Evolutionary conservation across 768 basidiomycete genomes (phyloP).

Genomic region (Hysterangium stoloniferum): DNA sequence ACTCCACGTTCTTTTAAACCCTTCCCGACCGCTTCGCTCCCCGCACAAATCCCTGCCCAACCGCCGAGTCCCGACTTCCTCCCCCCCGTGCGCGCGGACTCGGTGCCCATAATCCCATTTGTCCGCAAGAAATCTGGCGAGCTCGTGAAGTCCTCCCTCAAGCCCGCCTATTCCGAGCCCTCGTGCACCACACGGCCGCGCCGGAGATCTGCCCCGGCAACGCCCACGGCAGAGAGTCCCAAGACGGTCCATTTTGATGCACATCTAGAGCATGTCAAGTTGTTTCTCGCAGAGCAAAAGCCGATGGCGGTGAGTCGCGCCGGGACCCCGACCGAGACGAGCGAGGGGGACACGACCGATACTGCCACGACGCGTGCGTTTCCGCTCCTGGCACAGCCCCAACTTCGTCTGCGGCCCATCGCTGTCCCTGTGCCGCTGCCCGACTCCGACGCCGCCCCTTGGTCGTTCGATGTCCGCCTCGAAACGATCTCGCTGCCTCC

Average conservation of each 20-base stretch:
- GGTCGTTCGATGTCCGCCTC: conserved; percentile 8
- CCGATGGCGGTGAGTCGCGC: conserved; percentile 86
- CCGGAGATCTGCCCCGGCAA: conserved; percentile 66
- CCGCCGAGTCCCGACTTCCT: no score
- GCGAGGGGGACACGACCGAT: conserved; percentile 47
- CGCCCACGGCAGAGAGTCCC: conserved; percentile 50
- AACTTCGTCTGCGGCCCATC: neutral
- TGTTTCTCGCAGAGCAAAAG: conserved; percentile 92
- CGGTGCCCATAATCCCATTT: no score
- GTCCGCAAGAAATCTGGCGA: conserved; percentile 93
- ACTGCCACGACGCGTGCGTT: neutral
- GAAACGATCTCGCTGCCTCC: neutral
- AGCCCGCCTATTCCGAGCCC: no score
- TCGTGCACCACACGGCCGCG: conserved; percentile 27
- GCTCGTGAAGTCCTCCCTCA: conserved; percentile 86
- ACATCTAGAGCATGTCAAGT: conserved; percentile 87
- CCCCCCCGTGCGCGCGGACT: no score
- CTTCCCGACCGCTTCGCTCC: no score
- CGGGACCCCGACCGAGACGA: conserved; percentile 78
- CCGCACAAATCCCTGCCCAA: no score
- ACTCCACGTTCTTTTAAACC: no score
- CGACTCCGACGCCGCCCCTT: neutral
- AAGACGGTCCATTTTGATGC: conserved; percentile 92
- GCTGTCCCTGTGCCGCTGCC: neutral
- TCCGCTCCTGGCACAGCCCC: neutral